Conservation (phyloP, 768 basidiomycete genomes). For the Russula griseocarnosa region DNA sequence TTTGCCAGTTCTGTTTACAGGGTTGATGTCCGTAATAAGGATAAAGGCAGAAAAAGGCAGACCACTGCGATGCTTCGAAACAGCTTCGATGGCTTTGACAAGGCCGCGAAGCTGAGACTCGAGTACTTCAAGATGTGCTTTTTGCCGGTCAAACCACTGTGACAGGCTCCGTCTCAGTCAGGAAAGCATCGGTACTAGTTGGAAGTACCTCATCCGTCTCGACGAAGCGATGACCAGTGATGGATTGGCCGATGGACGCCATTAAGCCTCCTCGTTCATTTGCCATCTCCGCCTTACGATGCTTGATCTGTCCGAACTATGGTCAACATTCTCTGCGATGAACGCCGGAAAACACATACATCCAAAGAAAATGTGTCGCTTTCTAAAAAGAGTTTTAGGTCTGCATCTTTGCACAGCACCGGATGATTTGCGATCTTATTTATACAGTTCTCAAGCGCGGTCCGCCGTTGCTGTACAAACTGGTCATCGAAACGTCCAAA, state of each 20-base stretch:
- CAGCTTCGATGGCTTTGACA: slow-evolving; percentile 79
- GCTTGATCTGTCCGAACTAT: slow-evolving; percentile 64
- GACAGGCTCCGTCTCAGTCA: background rate
- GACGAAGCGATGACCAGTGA: slow-evolving; percentile 76
- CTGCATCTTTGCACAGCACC: slow-evolving; percentile 80
- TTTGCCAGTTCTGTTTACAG: slow-evolving; percentile 54
- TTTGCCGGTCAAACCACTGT: slow-evolving; percentile 94
- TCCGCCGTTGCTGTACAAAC: slow-evolving; percentile 82
- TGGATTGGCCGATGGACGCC: slow-evolving; percentile 74
- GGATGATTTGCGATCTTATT: slow-evolving; percentile 93
- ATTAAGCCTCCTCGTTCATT: slow-evolving; percentile 80
- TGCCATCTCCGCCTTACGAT: slow-evolving; percentile 70
- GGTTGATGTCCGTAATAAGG: background rate
- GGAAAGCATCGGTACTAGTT: slow-evolving; percentile 14
- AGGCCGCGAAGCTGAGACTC: slow-evolving; percentile 85
- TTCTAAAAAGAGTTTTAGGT: slow-evolving; percentile 87
- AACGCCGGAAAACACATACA: slow-evolving; percentile 46
- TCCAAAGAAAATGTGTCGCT: slow-evolving; percentile 89
- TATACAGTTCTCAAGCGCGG: slow-evolving; percentile 84
- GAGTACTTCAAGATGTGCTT: slow-evolving; percentile 78
- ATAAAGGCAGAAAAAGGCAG: slow-evolving; percentile 8
- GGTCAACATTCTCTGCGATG: slow-evolving; percentile 2
- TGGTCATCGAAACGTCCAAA: slow-evolving; percentile 91
- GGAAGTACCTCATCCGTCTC: slow-evolving; percentile 76
- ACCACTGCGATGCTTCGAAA: slow-evolving; percentile 82